phyloP scores from a whole-genome alignment of 306 rosid species.

The Myrica gale region DNA sequence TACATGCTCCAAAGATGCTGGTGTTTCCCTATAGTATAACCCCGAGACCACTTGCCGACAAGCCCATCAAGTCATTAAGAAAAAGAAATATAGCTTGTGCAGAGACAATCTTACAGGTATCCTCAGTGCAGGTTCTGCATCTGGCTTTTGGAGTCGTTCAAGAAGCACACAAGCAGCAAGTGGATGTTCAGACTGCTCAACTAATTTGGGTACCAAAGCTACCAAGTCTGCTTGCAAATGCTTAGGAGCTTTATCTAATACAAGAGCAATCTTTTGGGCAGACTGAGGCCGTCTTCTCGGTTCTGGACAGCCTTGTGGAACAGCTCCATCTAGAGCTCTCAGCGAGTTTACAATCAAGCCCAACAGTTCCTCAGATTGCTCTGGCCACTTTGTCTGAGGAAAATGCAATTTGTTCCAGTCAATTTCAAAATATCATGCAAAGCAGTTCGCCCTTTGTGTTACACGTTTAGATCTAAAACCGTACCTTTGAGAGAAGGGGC shows the following conservation, averaged over 20 bases:
- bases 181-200: slow-evolving; percentile 94
- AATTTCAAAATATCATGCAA: slow-evolving; percentile 28
- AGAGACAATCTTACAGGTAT: slow-evolving; percentile 66
- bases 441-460: slow-evolving; percentile 26
- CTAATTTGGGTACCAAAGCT: slow-evolving; percentile 89
- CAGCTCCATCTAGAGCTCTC: slow-evolving; percentile 95
- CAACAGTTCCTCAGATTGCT: slow-evolving; percentile 97
- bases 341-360: slow-evolving; percentile 95
- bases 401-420: slow-evolving; percentile 28
- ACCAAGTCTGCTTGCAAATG: slow-evolving; percentile 89
- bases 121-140: slow-evolving; percentile 82
- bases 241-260: slow-evolving; percentile 94
- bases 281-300: slow-evolving; percentile 97
- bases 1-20: not conserved
- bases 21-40: not conserved
- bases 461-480: not conserved
- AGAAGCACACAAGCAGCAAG: slow-evolving; percentile 89
- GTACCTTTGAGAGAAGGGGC: slow-evolving; percentile 74
- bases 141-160: slow-evolving; percentile 85
- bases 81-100: slow-evolving; percentile 13
- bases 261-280: slow-evolving; percentile 89
- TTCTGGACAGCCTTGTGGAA: slow-evolving; percentile 92
- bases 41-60: slow-evolving; percentile 10
- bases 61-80: slow-evolving; percentile 23
- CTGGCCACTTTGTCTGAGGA: slow-evolving; percentile 92